phyloP scores from a whole-genome alignment of 768 basidiomycete genomes.

The Mycena rebaudengoi region DNA sequence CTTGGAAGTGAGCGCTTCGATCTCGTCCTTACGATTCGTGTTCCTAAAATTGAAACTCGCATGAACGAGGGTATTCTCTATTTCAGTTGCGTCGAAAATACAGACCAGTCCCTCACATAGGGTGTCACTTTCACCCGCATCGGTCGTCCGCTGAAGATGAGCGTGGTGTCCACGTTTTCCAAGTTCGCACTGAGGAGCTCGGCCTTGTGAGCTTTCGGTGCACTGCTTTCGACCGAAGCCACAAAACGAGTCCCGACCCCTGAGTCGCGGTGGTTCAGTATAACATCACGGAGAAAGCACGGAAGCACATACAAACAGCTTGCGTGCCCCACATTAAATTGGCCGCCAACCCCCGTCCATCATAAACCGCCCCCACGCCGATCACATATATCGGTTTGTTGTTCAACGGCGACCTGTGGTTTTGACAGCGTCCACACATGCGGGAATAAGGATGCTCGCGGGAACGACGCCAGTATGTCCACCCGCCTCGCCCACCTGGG shows the following conservation, averaged over 20 bases:
- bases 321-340: conserved; percentile 91
- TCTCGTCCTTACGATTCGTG: conserved; percentile 18
- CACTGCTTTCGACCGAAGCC: conserved; percentile 80
- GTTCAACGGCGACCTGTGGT: conserved; percentile 79
- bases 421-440: conserved; percentile 85
- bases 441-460: conserved; percentile 88
- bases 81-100: no score
- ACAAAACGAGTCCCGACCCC: conserved; percentile 91
- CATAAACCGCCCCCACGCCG: conserved; percentile 92
- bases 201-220: conserved; percentile 88
- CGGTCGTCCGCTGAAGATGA: conserved; percentile 91
- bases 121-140: conserved; percentile 85
- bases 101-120: conserved; percentile 85
- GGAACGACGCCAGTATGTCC: conserved; percentile 89
- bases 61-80: no score
- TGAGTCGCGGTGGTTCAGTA: conserved; percentile 30
- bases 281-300: background rate
- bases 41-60: conserved; percentile 20
- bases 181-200: conserved; percentile 72
- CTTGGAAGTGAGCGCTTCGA: conserved; percentile 5
- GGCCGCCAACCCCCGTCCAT: conserved; percentile 87
- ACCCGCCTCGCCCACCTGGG: conserved; percentile 93
- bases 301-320: conserved; percentile 85
- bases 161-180: conserved; percentile 83
- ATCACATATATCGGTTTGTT: conserved; percentile 87